Base-by-base conservation (phyloP, 2,329 filamentous ascomycete species). In the Pyrenophora graminea region DNA sequence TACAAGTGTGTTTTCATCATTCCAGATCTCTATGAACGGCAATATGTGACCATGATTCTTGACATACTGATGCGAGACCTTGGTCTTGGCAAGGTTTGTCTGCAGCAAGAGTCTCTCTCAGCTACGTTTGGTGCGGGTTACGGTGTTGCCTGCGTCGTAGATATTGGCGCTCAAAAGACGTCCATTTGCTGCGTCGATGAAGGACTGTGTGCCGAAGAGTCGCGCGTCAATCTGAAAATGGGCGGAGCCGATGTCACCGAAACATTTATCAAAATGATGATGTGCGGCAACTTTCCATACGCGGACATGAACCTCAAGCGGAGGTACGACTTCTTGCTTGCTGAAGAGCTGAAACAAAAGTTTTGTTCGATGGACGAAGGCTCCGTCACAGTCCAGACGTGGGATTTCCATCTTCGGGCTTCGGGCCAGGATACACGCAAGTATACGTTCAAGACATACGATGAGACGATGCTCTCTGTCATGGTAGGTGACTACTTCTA, bases 1-100 rank as follows among this genome's bases (percentile, higher is more conserved):
- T 97, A 97, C 74, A 94, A 90, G 65, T 97, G 91, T 63, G 92
- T 97, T n/a, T 91, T 97, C 67, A 87, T 99, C 57, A 95, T 99
- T 39, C 94, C 94, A 0, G 94, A 99, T 71, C 80, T 99, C 8
- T 99, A 97, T 75, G 94, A 99, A 76, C 95, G 96, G 72, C 85
- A 85, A 43, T 96, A 97, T 59, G 90, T 97, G 15, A 90, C 91
- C 42, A 86, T 89, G 68, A 79, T 95, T 8, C 79, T 99, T 36
- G 87, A 92, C 48, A 90, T 94, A 53, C 85, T 93, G 63, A 88
- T 97, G 78, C 87, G 84, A 40, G 92, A 93, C 76, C 94, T 97
- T 67, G 88, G 91, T 49, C 96, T 99, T 70, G 88, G 85, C 57
- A 86, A 88, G 48, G 86, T 97, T 41, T 95, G 90, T 71, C 95